Evolutionary conservation across 345 rosid genomes (phyloP), one percentile per base, ranked within the genome.

Genomic region (Excoecaria cochinchinensis): DNA sequence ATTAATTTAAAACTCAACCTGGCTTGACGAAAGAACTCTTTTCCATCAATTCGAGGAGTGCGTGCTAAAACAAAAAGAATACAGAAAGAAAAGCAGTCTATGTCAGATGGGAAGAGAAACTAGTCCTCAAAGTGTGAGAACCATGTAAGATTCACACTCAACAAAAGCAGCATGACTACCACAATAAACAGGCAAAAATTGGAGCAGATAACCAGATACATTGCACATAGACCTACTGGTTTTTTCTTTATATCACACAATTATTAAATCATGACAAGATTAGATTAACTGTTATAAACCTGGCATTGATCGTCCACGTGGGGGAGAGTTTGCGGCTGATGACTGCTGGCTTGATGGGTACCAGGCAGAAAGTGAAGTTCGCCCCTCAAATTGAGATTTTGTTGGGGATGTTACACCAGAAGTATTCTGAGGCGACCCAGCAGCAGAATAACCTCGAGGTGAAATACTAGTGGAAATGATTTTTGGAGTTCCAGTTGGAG

Each of bases 11-110:
- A 68, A 48, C 78, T 75, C 80, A 88, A 88, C 97, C 99, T 92
- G 67, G 97, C 99, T 74, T 91, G 99, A 80, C 97, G 90, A 83
- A 95, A 92, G 89, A 95, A 91, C 88, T 95, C 98, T 83, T 95
- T 92, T 63, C 99, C 99, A 87, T 92, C 99, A 77, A 92, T 85
- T 68, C 94, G 89, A 16, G 91, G 87, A 72, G 85, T 79, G 22
- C 85, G 90, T 55, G 77, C 98, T 89, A 75, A 25, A 66, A 13
- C 72, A 69, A 42, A 71, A 74, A 65, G 38, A 66, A 60, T 8
- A 39, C 21, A 11, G 36, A 52, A 70, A 78, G 36, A 74, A 59
- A 31, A 8, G 63, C 38, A 59, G 3, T 25, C 36, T 11, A 74
- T n/a, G 72, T 64, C 42, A 75, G 68, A 74, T 44, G 50, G 57